Conservation (phyloP, 805 yeast species). For the Hanseniaspora taiwanica region DNA sequence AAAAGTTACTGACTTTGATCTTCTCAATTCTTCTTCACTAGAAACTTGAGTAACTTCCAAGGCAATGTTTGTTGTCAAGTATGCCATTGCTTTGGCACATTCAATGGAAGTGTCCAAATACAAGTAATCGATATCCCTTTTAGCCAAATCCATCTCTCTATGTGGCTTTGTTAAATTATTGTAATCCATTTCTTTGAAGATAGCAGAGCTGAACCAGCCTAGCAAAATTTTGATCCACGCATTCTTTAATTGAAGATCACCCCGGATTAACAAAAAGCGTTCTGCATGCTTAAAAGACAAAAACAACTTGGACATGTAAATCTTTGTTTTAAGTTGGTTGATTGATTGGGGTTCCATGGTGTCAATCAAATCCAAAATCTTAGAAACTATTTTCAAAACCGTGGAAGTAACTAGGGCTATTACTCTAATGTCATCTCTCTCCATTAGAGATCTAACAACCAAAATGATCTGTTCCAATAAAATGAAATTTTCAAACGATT, state of each 20-base stretch:
- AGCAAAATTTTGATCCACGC: conserved; percentile 31
- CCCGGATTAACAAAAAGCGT: conserved; percentile 18
- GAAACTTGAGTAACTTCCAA: conserved; percentile 47
- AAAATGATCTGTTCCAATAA: conserved; percentile 38
- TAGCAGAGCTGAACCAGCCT: conserved; percentile 43
- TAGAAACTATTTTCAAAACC: conserved; percentile 23
- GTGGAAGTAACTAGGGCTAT: conserved; percentile 24
- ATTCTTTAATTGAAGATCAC: conserved; percentile 37
- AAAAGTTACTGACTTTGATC: conserved; percentile 48
- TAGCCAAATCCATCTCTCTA: conserved; percentile 23
- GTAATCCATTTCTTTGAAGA: conserved; percentile 27
- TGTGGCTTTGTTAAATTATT: conserved; percentile 22
- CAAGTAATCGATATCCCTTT: conserved; percentile 33
- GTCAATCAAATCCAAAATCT: conserved; percentile 16
- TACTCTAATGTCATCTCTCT: conserved; percentile 20
- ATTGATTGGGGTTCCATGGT: conserved; percentile 14
- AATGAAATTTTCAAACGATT: conserved; percentile 16
- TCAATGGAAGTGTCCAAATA: conserved; percentile 52
- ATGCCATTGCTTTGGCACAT: conserved; percentile 43
- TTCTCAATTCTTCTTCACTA: conserved; percentile 37
- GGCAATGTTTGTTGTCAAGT: conserved; percentile 41
- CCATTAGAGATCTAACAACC: conserved; percentile 30
- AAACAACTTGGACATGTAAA: conserved; percentile 23
- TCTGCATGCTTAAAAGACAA: conserved; percentile 21
- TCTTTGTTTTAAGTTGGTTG: conserved; percentile 20